Conservation (phyloP, 2,329 filamentous ascomycete species). For the Venturia aucupariae region DNA sequence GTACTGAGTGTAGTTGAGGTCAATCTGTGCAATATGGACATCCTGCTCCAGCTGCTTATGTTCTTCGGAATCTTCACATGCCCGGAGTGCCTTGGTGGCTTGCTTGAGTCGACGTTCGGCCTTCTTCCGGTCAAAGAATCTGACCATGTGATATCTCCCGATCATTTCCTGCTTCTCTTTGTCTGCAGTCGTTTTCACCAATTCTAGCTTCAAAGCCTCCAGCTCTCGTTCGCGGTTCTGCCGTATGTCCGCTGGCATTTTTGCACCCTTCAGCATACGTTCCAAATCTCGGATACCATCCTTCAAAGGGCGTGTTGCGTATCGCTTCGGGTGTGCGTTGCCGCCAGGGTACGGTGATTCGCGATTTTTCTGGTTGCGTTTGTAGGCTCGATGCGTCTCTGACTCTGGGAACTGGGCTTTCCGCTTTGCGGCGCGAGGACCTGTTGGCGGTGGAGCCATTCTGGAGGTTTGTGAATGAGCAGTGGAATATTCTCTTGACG, state of each 20-base stretch:
- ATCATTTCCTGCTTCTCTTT: constrained; percentile 62
- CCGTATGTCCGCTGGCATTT: constrained; percentile 58
- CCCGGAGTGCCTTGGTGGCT: constrained; percentile 48
- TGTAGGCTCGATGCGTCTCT: constrained; percentile 19
- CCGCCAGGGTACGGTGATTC: constrained; percentile 2
- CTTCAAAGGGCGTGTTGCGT: constrained; percentile 52
- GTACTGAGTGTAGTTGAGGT: constrained; percentile 65
- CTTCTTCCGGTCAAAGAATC: constrained; percentile 75
- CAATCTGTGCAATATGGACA: constrained; percentile 62
- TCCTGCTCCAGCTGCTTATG: constrained; percentile 43
- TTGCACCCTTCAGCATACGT: constrained; percentile 50
- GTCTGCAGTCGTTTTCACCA: constrained; percentile 50
- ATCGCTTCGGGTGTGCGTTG: constrained; percentile 25
- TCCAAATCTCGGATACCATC: constrained; percentile 62
- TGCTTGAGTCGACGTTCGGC: constrained; percentile 58
- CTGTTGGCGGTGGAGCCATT: neutral
- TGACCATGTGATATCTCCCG: constrained; percentile 69
- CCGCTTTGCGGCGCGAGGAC: neutral
- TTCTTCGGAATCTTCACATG: constrained; percentile 43
- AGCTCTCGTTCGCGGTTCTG: constrained; percentile 65
- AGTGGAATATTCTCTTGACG: no score
- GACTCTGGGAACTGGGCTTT: neutral
- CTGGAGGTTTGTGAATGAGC: no score
- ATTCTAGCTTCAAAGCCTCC: constrained; percentile 54
- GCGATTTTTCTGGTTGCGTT: constrained; percentile 13